Evolutionary conservation across 2,329 filamentous ascomycete species (phyloP), one percentile per base, ranked within the genome.

Genomic region (Akanthomyces lecanii): DNA sequence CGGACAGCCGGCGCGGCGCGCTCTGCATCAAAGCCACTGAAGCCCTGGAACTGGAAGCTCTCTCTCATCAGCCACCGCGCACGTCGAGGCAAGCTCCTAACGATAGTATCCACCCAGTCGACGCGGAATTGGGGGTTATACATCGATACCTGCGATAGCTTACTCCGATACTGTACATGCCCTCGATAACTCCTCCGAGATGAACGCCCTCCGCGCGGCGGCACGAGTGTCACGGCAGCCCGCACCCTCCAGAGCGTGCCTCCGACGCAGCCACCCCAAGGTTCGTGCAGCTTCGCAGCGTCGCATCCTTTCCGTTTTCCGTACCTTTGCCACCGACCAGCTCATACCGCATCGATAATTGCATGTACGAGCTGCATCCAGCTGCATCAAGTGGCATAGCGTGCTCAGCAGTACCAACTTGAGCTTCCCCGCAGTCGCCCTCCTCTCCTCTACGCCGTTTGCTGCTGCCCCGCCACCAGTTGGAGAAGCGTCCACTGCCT

Each of bases 401-500:
- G 23, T 18, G 50, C 16, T 21, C 21, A 21, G 18, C 28, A 11
- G 38, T 55, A 8, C 36, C 11, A 36, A 14, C 51, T 51, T 4
- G 25, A 51, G 50, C 23, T 44, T 36, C 53, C 16, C 21, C 25
- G 5, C 53, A 21, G 36, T 28, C 7, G 8, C 30, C 30, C 8
- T 33, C 21, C n/a, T 23, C 8, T n/a, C 23, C 2, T 44, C 28
- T 42, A 47, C 33, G 56, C 56, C 45, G 56, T 59, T 58, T 58
- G 55, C 55, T 48, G 52, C 28, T 14, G 45, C 56, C 56, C 56
- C 56, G 56, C 56, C 33, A 28, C 25, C 45, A 18, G 56, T 59
- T 59, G 56, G 56, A 21, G 56, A 42, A 59, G 36, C 33, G 21
- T 33, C 25, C 38, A 56, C 53, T 23, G 30, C 12, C 6, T 38